These are phyloP conservation scores for Mallotus japonicus DNA, from an alignment of 441 rosid species.

Conservation along the genomic window DNA sequence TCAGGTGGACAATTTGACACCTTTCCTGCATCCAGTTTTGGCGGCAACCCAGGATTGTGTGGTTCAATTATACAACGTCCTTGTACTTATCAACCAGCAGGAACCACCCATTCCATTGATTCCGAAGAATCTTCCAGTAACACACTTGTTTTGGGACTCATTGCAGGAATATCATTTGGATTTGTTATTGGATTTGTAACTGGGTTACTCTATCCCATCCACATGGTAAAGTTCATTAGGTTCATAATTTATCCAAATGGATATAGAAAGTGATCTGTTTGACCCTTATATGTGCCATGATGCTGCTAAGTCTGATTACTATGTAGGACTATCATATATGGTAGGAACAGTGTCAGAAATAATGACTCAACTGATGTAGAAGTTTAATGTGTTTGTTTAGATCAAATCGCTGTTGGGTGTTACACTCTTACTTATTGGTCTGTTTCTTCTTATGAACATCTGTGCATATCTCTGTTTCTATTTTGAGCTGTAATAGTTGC, in stretches of 20 bases:
- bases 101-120: background rate
- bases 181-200: slow-evolving; percentile 4
- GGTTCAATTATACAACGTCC: background rate
- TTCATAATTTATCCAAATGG: background rate
- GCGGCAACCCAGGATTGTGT: slow-evolving; percentile 8
- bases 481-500: too few relatives aligned
- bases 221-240: background rate
- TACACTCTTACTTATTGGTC: too few relatives aligned
- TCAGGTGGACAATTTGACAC: slow-evolving; percentile 15
- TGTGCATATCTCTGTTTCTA: too few relatives aligned
- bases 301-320: too few relatives aligned
- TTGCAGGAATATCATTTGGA: slow-evolving; percentile 18
- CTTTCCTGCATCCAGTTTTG: slow-evolving; percentile 7
- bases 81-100: background rate
- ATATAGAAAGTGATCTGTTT: background rate
- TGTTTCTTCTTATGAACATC: too few relatives aligned
- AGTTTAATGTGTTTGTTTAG: too few relatives aligned
- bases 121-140: background rate
- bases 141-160: background rate
- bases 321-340: too few relatives aligned
- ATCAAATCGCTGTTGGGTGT: too few relatives aligned
- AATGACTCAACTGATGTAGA: too few relatives aligned
- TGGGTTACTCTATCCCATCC: slow-evolving; percentile 4
- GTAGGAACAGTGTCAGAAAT: too few relatives aligned
- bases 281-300: background rate